Evolutionary conservation across 441 rosid genomes (phyloP), one percentile per base, ranked within the genome.

Genomic region (Aquilaria agallochum): DNA sequence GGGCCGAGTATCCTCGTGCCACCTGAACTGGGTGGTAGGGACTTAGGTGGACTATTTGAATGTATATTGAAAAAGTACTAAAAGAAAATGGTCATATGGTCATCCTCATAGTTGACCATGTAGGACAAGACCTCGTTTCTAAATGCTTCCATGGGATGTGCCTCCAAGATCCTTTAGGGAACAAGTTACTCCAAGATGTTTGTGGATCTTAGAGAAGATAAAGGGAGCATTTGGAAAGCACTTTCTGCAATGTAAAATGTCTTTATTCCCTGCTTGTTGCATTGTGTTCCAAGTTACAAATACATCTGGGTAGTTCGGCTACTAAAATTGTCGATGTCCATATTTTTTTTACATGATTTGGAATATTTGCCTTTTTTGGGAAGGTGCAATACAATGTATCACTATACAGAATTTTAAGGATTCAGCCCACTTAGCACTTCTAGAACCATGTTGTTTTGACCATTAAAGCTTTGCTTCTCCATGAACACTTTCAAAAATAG

Each of bases 31-130:
- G 27, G 27, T 20, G 1, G 27, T 1, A 88, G 88, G 66, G 93
- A 95, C 33, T 66, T 74, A 8, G 93, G 97, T 31, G 97, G 97
- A 56, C 84, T 90, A 34, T 76, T 82, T 12, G 93, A 90, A 68
- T 85, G 60, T 72, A 77, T 88, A 20, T 20, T 12, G 79, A 71
- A 30, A 86, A 70, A 77, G 77, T 87, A 52, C 76, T 88, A 33
- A 84, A 81, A 62, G 97, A 90, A 71, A 58, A 74, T 27, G 93
- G 89, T 14, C 91, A 90, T 72, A 90, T 88, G 97, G 95, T 88
- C 58, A 72, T 86, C 69, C 95, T 88, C 15, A 79, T 84, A 2
- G 97, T 95, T 14, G 92, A 90, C 82, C 95, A 95, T 0, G 93
- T 92, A 0, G 97, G 97, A 56, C 97, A 88, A 62, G 95, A 87